Base-by-base conservation (phyloP, 345 rosid species). In the Syzygium jambos region DNA sequence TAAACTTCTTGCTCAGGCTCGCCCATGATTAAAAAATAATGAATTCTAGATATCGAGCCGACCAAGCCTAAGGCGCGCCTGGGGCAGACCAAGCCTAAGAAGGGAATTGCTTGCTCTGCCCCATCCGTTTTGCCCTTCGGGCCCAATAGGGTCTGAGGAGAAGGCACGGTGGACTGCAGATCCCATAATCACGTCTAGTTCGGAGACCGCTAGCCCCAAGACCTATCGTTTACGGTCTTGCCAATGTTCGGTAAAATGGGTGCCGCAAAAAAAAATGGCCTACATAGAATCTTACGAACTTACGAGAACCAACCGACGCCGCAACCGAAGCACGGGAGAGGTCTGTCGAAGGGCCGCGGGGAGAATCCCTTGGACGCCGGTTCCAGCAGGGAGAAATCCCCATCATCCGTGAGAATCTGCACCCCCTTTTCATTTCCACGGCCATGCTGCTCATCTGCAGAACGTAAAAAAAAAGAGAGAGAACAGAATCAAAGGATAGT, bases 271-370 rank as follows among this genome's bases (percentile, higher is more conserved):
- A 34, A 34, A 73, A 73, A 38, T 73, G 80, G 1, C 25, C 14
- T 7, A 19, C 1, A 0, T 17, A 34, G 68, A 54, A 54, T 21
- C 52, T 13, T 5, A 23, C 5, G 38, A 56, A 87, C 90, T 88
- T 77, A 91, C 90, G 86, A 91, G 85, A 86, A 87, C 92, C 92
- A 91, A 22, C 90, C 90, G 27, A 88, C 41, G 55, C 91, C 92
- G 5, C 91, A 91, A n/a, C 90, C 90, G 21, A 88, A 89, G 87
- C 87, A 91, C 4, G 88, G 87, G 22, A 91, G 89, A 19, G 90
- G 91, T 84, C 87, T 87, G 53, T 87, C 89, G 17, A 65, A 84
- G 34, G 55, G 56, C 21, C 51, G 86, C 15, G 25, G 15, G 12
- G 85, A 52, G 38, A 80, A 11, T 86, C 38, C 87, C 14, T 0